These are phyloP conservation scores for Oryza longistaminata DNA, from an alignment of 176 grass and related monocot species.

Conservation along the genomic window DNA sequence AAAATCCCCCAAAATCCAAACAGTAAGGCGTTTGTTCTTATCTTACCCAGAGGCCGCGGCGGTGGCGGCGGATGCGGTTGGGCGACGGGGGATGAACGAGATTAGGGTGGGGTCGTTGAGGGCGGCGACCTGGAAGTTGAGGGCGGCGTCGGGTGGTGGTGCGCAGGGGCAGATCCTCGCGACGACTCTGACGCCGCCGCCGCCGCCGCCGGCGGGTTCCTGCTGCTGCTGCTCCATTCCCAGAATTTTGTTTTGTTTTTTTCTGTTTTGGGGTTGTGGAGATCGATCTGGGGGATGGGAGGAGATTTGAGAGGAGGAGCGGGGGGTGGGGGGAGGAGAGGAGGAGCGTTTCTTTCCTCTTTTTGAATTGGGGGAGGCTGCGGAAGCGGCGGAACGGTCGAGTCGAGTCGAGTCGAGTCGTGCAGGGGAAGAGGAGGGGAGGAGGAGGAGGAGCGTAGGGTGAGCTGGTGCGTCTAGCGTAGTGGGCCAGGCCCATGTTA, in stretches of 20 bases:
- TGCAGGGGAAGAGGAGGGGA: no score
- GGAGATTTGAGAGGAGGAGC: no score
- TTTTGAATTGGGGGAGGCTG: no score
- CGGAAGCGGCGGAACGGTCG: no score
- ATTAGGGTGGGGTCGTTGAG: not conserved
- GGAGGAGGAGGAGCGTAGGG: no score
- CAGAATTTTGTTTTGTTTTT: not conserved
- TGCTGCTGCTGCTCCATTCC: not conserved
- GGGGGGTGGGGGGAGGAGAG: no score
- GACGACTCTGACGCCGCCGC: conserved; percentile 6
- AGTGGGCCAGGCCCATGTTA: no score
- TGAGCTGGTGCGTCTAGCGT: no score
- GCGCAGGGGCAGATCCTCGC: conserved; percentile 25
- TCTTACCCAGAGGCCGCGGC: not conserved
- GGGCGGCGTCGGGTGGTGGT: not conserved
- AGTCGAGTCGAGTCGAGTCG: no score
- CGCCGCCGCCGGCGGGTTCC: not conserved
- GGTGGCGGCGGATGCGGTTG: not conserved
- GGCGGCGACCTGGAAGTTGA: not conserved
- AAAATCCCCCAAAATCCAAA: no score
- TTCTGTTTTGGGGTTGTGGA: no score
- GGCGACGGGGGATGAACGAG: not conserved
- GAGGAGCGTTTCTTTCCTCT: no score
- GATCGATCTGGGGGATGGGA: not conserved
- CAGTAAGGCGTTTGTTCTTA: not conserved